Percentiles rank a stretch among this genome's conserved stretches.
phyloP scores from a whole-genome alignment of 768 basidiomycete genomes.

The Mycena olivaceomarginata region DNA sequence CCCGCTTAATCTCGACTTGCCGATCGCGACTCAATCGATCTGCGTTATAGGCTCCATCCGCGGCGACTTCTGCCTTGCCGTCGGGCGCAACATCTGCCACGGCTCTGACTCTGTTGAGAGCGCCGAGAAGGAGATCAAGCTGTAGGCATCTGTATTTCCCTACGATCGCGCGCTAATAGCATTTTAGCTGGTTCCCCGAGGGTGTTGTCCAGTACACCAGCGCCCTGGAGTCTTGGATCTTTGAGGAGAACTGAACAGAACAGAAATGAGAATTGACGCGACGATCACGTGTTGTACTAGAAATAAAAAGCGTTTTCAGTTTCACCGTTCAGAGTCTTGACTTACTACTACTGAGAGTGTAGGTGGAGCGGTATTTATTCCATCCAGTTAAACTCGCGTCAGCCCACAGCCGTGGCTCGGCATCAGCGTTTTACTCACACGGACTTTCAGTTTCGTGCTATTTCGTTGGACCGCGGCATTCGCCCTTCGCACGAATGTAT shows the following conservation, averaged over 20 bases:
- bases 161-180: slow-evolving; percentile 31
- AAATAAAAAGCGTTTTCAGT: slow-evolving; percentile 35
- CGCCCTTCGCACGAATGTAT: slow-evolving; percentile 29
- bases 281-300: slow-evolving; percentile 36
- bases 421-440: slow-evolving; percentile 30
- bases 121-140: slow-evolving; percentile 95
- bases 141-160: slow-evolving; percentile 71
- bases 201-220: slow-evolving; percentile 83
- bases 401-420: background rate
- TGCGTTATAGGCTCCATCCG: slow-evolving; percentile 87
- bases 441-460: slow-evolving; percentile 31
- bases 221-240: slow-evolving; percentile 83
- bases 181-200: slow-evolving; percentile 92
- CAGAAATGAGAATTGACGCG: slow-evolving; percentile 1
- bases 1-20: slow-evolving; percentile 8
- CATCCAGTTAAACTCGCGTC: background rate
- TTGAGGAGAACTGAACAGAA: slow-evolving; percentile 72
- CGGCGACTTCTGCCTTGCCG: slow-evolving; percentile 95
- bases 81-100: slow-evolving; percentile 96
- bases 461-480: slow-evolving; percentile 29
- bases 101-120: slow-evolving; percentile 93
- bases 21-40: slow-evolving; percentile 31
- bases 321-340: background rate
- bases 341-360: background rate
- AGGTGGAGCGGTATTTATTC: background rate